These are phyloP conservation scores for Amanita brunnescens DNA, from an alignment of 768 basidiomycete genomes.

Conservation along the genomic window DNA sequence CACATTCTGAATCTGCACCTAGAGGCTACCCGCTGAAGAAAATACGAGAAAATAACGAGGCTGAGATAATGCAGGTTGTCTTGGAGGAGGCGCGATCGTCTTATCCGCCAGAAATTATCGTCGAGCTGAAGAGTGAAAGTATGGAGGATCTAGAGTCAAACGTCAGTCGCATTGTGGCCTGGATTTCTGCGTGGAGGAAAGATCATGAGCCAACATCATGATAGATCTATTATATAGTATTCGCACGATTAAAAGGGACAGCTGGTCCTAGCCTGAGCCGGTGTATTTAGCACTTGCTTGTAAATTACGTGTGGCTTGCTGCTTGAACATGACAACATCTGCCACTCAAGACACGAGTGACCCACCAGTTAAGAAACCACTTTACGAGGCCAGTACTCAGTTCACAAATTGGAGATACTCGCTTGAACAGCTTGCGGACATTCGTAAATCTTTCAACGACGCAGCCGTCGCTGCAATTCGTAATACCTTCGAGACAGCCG, in stretches of 20 bases:
- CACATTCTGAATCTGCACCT: slow-evolving; percentile 9
- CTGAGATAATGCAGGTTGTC: slow-evolving; percentile 95
- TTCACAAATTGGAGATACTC: slow-evolving; percentile 89
- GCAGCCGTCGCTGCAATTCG: slow-evolving; percentile 73
- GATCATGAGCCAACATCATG: no score
- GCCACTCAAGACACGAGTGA: slow-evolving; percentile 5
- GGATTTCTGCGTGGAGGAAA: slow-evolving; percentile 71
- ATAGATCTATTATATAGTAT: no score
- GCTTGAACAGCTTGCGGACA: slow-evolving; percentile 45
- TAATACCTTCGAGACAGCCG: slow-evolving; percentile 67
- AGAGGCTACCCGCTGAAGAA: slow-evolving; percentile 88
- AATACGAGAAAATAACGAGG: slow-evolving; percentile 97
- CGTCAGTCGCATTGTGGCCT: slow-evolving; percentile 77
- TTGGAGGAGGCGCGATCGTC: slow-evolving; percentile 82
- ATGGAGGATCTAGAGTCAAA: slow-evolving; percentile 81
- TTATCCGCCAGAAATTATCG: slow-evolving; percentile 79
- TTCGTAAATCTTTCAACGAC: slow-evolving; percentile 61
- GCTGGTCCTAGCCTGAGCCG: no score
- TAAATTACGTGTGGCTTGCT: background rate
- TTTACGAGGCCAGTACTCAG: slow-evolving; percentile 77
- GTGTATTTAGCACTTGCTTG: no score
- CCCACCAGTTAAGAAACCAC: slow-evolving; percentile 25
- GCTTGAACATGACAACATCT: slow-evolving; percentile 4
- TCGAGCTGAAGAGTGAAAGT: slow-evolving; percentile 72
- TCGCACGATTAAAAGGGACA: no score